Evolutionary conservation across 2,329 filamentous ascomycete species (phyloP).

Genomic region (Didymella keratinophila): DNA sequence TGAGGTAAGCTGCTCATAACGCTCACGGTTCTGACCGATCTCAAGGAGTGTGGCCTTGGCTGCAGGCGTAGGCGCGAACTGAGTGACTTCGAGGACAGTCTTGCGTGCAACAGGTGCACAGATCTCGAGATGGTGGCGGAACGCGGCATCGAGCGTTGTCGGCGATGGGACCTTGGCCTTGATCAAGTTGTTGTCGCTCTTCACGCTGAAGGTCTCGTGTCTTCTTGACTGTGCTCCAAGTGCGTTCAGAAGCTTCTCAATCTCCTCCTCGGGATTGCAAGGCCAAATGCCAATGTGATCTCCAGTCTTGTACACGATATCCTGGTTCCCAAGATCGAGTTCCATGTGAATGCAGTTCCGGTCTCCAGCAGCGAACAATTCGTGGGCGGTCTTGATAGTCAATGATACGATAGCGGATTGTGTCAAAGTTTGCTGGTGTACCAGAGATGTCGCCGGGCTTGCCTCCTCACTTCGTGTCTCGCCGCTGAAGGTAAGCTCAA

Average conservation of each 20-base stretch:
- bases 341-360: conserved; percentile 55
- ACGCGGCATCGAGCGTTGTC: conserved; percentile 51
- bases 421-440: conserved; percentile 39
- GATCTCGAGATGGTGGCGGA: conserved; percentile 59
- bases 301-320: conserved; percentile 55
- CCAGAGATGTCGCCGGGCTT: conserved; percentile 33
- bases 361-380: conserved; percentile 47
- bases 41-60: conserved; percentile 43
- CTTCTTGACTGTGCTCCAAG: conserved; percentile 36
- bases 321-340: conserved; percentile 48
- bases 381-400: conserved; percentile 41
- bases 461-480: conserved; percentile 19
- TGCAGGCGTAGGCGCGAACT: conserved; percentile 50
- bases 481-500: conserved; percentile 34
- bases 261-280: conserved; percentile 51
- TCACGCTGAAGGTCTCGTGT: conserved; percentile 39
- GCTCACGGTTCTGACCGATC: conserved; percentile 45
- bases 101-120: conserved; percentile 53
- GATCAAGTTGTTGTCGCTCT: conserved; percentile 35
- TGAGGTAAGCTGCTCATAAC: conserved; percentile 43
- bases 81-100: conserved; percentile 46
- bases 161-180: conserved; percentile 53
- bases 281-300: conserved; percentile 55
- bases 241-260: conserved; percentile 42
- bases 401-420: conserved; percentile 46